phyloP scores from a whole-genome alignment of 2,329 filamentous ascomycete species.

The Fonsecaea multimorphosa region DNA sequence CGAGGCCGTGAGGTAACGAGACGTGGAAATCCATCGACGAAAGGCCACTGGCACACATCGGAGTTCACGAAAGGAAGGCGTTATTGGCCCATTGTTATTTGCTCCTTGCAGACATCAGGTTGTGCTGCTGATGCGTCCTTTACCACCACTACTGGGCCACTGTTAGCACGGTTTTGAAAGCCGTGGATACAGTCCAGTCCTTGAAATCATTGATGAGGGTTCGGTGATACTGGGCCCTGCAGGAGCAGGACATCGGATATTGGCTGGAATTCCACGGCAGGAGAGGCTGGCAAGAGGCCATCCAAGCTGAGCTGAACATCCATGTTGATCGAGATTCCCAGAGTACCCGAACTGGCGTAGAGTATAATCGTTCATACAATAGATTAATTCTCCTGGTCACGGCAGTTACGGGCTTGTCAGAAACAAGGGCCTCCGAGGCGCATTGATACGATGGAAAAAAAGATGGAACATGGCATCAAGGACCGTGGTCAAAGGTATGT shows the following conservation, averaged over 20 bases:
- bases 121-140: slow-evolving; percentile 1
- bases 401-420: not conserved
- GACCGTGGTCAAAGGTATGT: not conserved
- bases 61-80: not conserved
- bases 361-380: not conserved
- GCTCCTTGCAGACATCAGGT: not conserved
- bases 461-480: not conserved
- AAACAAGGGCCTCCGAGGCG: not conserved
- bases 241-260: slow-evolving; percentile 1
- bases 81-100: not conserved
- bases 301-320: not conserved
- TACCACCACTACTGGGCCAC: not conserved
- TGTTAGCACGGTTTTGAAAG: not conserved
- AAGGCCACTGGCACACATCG: not conserved
- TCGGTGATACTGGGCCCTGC: not conserved
- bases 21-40: not conserved
- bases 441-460: not conserved
- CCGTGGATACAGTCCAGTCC: not conserved
- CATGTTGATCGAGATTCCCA: not conserved
- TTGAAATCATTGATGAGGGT: not conserved
- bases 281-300: not conserved
- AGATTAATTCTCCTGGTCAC: not conserved
- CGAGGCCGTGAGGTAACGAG: not conserved
- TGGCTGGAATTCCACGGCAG: not conserved
- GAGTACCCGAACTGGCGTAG: not conserved